phyloP scores from a whole-genome alignment of 306 rosid genomes.

The Carpinus fangiana region DNA sequence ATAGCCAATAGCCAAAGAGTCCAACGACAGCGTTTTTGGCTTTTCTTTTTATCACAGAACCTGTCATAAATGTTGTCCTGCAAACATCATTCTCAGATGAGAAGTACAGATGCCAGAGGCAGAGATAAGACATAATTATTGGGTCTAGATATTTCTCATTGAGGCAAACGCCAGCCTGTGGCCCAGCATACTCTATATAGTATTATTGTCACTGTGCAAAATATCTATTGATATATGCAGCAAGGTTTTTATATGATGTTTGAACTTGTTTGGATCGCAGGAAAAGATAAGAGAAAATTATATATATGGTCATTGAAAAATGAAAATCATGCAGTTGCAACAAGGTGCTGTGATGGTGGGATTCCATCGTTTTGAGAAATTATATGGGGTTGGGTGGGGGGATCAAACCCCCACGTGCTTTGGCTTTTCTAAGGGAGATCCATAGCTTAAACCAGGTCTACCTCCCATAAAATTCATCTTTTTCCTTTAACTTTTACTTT shows the following conservation, averaged over 20 bases:
- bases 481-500: neutral
- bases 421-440: constrained; percentile 29
- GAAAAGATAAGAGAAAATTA: neutral
- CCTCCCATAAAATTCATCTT: neutral
- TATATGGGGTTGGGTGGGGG: neutral
- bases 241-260: neutral
- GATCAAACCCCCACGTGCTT: constrained; percentile 34
- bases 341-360: too few relatives aligned
- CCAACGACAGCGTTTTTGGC: too few relatives aligned
- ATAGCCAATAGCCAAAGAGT: too few relatives aligned
- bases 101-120: too few relatives aligned
- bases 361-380: too few relatives aligned
- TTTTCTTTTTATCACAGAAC: too few relatives aligned
- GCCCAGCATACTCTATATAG: neutral
- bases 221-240: neutral
- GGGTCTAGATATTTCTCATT: constrained; percentile 3
- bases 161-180: neutral
- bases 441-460: constrained; percentile 27
- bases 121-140: constrained; percentile 1
- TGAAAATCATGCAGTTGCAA: neutral
- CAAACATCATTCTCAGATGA: neutral
- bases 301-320: neutral
- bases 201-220: too few relatives aligned
- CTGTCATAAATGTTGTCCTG: neutral
- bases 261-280: neutral